A percentile compares a stretch with the other conserved stretches of the same genome.
phyloP scores from a whole-genome alignment of 164 flowering plant species.

The Vitis labrusca region DNA sequence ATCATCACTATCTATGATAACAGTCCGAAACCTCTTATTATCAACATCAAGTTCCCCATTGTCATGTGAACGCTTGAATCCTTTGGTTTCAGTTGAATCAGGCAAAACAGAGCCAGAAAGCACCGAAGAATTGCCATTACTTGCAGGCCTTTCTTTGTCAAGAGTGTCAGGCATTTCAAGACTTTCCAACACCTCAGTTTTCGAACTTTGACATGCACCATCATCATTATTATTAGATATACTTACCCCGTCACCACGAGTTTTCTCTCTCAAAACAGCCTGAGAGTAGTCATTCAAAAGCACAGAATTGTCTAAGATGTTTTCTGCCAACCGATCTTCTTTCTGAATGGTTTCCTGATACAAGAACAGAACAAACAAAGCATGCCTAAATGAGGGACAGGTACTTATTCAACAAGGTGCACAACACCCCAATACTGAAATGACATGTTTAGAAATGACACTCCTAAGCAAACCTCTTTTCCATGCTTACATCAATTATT shows the following conservation, averaged over 20 bases:
- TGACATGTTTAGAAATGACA: background rate
- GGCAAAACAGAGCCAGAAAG: constrained; percentile 25
- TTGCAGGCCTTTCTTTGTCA: constrained; percentile 19
- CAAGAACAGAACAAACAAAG: constrained; percentile 5
- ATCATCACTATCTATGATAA: constrained; percentile 55
- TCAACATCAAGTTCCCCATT: constrained; percentile 33
- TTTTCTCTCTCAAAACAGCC: constrained; percentile 12
- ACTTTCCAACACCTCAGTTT: constrained; percentile 23
- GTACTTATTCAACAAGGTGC: too few relatives aligned
- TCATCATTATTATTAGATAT: constrained; percentile 15
- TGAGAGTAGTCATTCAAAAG: constrained; percentile 17
- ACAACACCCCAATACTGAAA: too few relatives aligned
- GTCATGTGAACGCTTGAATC: constrained; percentile 50
- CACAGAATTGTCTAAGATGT: constrained; percentile 14
- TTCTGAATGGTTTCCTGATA: constrained; percentile 31
- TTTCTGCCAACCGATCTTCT: constrained; percentile 25
- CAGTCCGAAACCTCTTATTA: constrained; percentile 43
- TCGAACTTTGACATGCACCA: constrained; percentile 11
- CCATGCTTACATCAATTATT: background rate
- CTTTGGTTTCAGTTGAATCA: constrained; percentile 33
- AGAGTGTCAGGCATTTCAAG: constrained; percentile 17
- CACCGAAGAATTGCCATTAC: constrained; percentile 27
- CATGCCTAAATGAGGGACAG: background rate
- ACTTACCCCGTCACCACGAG: constrained; percentile 11
- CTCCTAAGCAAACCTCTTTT: background rate